Conservation (phyloP, 768 basidiomycete genomes). For the Podaxis mareebaensis region DNA sequence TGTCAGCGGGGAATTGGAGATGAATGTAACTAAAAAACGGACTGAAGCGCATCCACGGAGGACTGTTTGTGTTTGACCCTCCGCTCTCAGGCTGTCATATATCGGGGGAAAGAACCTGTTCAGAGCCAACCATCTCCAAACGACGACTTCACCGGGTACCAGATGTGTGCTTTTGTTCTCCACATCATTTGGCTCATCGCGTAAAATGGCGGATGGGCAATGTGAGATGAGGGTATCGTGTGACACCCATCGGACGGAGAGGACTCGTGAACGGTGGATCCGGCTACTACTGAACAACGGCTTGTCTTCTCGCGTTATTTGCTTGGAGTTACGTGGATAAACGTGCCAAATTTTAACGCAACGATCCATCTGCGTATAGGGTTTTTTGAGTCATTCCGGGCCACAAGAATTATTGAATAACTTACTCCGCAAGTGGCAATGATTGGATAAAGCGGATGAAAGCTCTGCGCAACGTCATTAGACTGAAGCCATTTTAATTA, state of each 20-base stretch:
- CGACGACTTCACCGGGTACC: conserved; percentile 51
- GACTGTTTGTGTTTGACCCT: conserved; percentile 26
- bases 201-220: conserved; percentile 53
- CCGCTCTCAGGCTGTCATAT: conserved; percentile 25
- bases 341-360: conserved; percentile 76
- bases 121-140: conserved; percentile 72
- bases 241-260: conserved; percentile 65
- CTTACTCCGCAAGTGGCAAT: conserved; percentile 80
- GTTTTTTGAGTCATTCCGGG: conserved; percentile 4
- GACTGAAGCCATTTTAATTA: not conserved
- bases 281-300: conserved; percentile 70
- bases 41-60: conserved; percentile 66
- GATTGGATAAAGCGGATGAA: conserved; percentile 63
- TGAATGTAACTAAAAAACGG: conserved; percentile 23
- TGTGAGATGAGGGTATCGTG: conserved; percentile 56
- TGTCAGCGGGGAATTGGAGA: not conserved
- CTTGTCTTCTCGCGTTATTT: conserved; percentile 65
- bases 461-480: conserved; percentile 46
- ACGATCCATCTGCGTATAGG: conserved; percentile 58
- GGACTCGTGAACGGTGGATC: conserved; percentile 65
- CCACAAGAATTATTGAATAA: conserved; percentile 13
- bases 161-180: conserved; percentile 29
- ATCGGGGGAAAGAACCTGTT: conserved; percentile 62
- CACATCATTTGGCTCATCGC: conserved; percentile 22
- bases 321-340: conserved; percentile 32